Base-by-base conservation (phyloP, 225 moss, liverwort and hornwort species). In the Pseudisothecium myosuroides region DNA sequence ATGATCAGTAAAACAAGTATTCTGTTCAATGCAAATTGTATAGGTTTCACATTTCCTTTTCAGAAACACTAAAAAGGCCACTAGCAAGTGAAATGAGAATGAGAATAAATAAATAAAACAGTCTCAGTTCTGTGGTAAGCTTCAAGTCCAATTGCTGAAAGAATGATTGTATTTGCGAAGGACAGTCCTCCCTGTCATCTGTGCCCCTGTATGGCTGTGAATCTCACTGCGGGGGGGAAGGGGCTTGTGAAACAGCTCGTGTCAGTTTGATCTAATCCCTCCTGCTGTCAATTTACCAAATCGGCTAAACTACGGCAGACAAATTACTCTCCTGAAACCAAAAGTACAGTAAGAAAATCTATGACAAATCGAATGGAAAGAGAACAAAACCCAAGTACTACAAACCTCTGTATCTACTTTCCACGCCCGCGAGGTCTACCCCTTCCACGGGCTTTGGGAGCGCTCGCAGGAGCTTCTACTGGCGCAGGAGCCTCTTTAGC, bases 341-440 rank as follows among this genome's bases (percentile, higher is more conserved):
- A 89, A 81, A 88, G 69, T 28, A 73, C 83, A 83, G 52, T 31
- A 39, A 58, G 45, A 67, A 77, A 84, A 45, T 62, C 90, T 81
- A 83, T 64, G 74, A 87, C 77, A 91, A 90, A 87, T 90, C 83
- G 81, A 86, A 91, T 90, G 76, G 72, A 76, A 77, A 43, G 74
- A 79, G 39, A 83, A 74, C 11, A 86, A 77, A 56, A 32, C 76
- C 45, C 41, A 72, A 64, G 76, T 26, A 63, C 37, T 60, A n/a
- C 63, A 86, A 77, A 79, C 73, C 72, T 23, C 79, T 72, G 31
- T 43, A 80, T 84, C 90, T 95, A 95, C 82, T 92, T 95, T 45
- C 94, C 96, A 84, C 94, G 93, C 55, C 94, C 95, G 47, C 95
- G 94, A 87, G 95, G 95, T 91, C 93, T 88, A 58, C 92, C 92